Conservation (phyloP, 2,329 filamentous ascomycete species). For the Aspergillus pseudoterreus region DNA sequence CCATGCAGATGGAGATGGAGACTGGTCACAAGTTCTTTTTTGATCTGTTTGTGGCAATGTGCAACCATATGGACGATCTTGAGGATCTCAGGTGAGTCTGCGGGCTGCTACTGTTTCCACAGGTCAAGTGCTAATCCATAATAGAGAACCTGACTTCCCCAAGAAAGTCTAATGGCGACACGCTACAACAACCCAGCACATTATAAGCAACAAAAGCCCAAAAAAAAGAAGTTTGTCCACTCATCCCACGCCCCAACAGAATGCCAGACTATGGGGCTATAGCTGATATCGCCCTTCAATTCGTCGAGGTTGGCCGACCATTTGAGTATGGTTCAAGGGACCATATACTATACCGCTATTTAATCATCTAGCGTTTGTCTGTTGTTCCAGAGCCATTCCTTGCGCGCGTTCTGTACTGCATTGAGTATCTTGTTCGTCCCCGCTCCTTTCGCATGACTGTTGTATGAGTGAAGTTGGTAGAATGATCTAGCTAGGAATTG, state of each 20-base stretch:
- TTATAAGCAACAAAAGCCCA: neutral
- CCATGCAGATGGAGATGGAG: slow-evolving; percentile 99
- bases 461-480: slow-evolving; percentile 17
- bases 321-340: slow-evolving; percentile 39
- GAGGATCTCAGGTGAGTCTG: slow-evolving; percentile 70
- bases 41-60: slow-evolving; percentile 96
- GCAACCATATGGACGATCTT: slow-evolving; percentile 96
- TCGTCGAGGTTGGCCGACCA: slow-evolving; percentile 47
- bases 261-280: slow-evolving; percentile 26
- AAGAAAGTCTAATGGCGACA: neutral
- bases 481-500: slow-evolving; percentile 38
- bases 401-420: slow-evolving; percentile 7
- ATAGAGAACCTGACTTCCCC: neutral
- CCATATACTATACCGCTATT: slow-evolving; percentile 23
- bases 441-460: slow-evolving; percentile 4
- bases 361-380: slow-evolving; percentile 26
- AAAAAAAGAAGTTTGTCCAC: neutral
- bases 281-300: slow-evolving; percentile 26
- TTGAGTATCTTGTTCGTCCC: slow-evolving; percentile 9
- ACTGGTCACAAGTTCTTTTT: slow-evolving; percentile 93
- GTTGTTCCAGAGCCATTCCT: slow-evolving; percentile 11
- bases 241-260: slow-evolving; percentile 25
- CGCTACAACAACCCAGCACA: neutral
- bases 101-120: slow-evolving; percentile 1
- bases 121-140: neutral